Base-by-base conservation (phyloP, 352 stramenopile genomes). In the Phytopythium delawarense region DNA sequence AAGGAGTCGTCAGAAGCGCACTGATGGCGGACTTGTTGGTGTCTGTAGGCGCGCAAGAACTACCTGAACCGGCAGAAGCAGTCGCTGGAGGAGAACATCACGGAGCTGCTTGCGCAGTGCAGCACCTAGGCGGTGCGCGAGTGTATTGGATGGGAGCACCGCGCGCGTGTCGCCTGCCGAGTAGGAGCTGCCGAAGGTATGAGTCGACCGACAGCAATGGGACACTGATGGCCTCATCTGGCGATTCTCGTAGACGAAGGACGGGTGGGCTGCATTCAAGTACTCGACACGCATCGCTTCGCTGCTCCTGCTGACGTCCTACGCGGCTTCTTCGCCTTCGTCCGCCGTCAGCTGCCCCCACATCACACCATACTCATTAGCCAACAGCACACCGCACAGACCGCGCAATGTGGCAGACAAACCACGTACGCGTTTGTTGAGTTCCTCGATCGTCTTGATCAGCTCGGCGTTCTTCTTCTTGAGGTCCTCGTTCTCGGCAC, bases 391-490 rank as follows among this genome's bases (percentile, higher is more conserved):
- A 0, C 2, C 30, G 16, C 9, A n/a, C 11, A 32, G n/a, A 51
- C 2, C 16, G 18, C 42, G 20, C 18, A 48, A 21, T 15, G 0
- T n/a, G 39, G 4, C 25, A 15, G 44, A 30, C 23, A 3, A 5
- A 7, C 16, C 20, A 65, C 73, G 54, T 81, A 96, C 85, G 59
- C 89, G 74, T 71, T 96, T 92, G 60, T 96, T 96, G 56, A 96
- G 76, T 71, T 97, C 87, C 52, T 97, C 88, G 62, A 97, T 88
- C 45, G 89, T 93, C 72, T 87, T 85, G 68, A 93, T 83, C 30
- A 98, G 84, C 61, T 96, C 85, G 21, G 87, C 87, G 57, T 96
- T 96, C 67, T 97, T 92, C 71, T 95, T 94, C 76, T 96, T 96
- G 53, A 97, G 82, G 67, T 95, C 81, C 48, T 97, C 91, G 72